Evolutionary conservation across 2,329 filamentous ascomycete species (phyloP).

Genomic region (Dryadomyces sulphureus): DNA sequence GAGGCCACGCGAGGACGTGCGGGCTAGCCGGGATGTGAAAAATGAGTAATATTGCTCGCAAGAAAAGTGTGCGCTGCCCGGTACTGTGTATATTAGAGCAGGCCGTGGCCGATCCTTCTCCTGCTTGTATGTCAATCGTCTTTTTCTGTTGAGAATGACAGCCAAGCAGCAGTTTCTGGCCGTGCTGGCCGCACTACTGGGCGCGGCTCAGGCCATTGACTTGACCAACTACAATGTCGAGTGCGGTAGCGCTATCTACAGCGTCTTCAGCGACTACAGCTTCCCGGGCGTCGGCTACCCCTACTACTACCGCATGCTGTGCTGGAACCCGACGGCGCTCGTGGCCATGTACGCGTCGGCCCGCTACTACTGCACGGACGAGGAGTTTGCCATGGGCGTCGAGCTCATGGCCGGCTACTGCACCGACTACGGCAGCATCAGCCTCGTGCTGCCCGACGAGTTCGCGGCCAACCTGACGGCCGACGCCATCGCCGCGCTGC

Average conservation of each 20-base stretch:
- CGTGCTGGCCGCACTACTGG: too few species aligned
- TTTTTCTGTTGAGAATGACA: too few species aligned
- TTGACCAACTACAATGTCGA: background rate
- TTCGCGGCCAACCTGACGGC: conserved; percentile 9
- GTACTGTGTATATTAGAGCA: too few species aligned
- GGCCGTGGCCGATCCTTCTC: too few species aligned
- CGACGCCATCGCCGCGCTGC: conserved; percentile 6
- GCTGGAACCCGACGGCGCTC: conserved; percentile 5
- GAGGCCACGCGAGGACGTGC: too few species aligned
- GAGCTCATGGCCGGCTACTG: background rate
- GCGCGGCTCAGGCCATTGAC: background rate
- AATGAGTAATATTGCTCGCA: too few species aligned
- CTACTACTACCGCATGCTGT: conserved; percentile 3
- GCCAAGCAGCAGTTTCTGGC: too few species aligned
- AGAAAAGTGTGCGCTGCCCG: too few species aligned
- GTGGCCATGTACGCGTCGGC: conserved; percentile 6
- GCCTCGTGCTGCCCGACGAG: background rate
- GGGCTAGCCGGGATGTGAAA: too few species aligned
- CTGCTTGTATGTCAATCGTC: too few species aligned
- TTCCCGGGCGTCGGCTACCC: conserved; percentile 4
- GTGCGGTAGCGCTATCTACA: conserved; percentile 1
- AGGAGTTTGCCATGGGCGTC: background rate
- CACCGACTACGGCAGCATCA: background rate
- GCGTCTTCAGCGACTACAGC: background rate
- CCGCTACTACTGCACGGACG: conserved; percentile 4